A percentile compares a stretch with the other conserved stretches of the same genome.
phyloP scores from a whole-genome alignment of 1,284 basidiomycete genomes.

The Trichosporon coremiiforme region DNA sequence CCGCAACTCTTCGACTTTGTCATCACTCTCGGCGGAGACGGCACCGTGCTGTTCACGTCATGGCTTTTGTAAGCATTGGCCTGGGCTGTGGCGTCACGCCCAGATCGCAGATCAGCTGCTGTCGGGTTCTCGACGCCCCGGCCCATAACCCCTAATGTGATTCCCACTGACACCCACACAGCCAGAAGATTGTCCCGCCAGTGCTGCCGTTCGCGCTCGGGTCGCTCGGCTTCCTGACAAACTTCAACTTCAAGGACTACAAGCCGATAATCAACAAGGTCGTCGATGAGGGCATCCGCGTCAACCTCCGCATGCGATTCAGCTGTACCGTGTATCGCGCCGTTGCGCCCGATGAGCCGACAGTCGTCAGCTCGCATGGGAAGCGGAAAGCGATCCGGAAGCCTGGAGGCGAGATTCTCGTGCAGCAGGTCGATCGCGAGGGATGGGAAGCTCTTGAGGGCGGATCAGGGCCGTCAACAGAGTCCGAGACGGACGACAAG shows the following conservation, averaged over 20 bases:
- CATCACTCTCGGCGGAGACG: conserved; percentile 96
- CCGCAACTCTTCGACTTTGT: conserved; percentile 98
- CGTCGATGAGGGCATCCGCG: conserved; percentile 90
- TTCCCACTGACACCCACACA: conserved; percentile 24
- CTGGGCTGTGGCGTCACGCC: background rate
- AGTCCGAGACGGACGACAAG: conserved; percentile 55
- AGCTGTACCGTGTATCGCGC: conserved; percentile 97
- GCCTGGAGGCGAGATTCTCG: conserved; percentile 88
- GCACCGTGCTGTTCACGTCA: conserved; percentile 97
- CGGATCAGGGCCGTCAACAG: conserved; percentile 38
- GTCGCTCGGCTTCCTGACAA: conserved; percentile 96
- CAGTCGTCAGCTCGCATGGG: conserved; percentile 44
- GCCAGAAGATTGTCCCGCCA: conserved; percentile 93
- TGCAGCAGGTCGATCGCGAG: conserved; percentile 80
- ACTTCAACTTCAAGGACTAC: conserved; percentile 93
- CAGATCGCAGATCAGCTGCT: background rate
- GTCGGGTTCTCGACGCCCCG: background rate
- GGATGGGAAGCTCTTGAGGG: conserved; percentile 95
- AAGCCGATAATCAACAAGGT: conserved; percentile 83
- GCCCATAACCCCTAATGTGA: background rate
- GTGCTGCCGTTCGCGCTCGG: conserved; percentile 98
- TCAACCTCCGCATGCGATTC: conserved; percentile 98
- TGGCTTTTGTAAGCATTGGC: conserved; percentile 74
- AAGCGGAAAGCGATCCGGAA: conserved; percentile 83
- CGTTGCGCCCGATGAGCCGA: conserved; percentile 67